Percentiles rank a stretch among this genome's conserved stretches.
Conservation (phyloP, 495 filamentous ascomycete genomes). For the Aspergillus avenaceus region DNA sequence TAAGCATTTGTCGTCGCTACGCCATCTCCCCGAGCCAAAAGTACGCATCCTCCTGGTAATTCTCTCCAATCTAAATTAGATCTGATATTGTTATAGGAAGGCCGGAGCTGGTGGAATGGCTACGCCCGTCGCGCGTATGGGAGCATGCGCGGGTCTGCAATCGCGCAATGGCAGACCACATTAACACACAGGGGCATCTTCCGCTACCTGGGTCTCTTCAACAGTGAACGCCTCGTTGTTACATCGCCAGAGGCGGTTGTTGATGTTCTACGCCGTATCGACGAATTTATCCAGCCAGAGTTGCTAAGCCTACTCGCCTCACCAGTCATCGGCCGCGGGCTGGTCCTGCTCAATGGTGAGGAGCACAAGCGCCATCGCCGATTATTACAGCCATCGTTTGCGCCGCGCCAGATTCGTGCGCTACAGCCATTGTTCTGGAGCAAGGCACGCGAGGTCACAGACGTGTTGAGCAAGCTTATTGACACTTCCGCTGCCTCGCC, state of each 20-base stretch:
- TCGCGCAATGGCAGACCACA: neutral
- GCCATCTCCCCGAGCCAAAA: neutral
- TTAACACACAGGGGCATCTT: neutral
- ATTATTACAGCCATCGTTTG: neutral
- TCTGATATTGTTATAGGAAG: neutral
- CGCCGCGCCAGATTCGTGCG: neutral
- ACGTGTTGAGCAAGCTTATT: neutral
- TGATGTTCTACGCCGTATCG: neutral
- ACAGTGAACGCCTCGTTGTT: neutral
- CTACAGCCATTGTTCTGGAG: neutral
- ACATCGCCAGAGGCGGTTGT: neutral
- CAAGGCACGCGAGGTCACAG: neutral
- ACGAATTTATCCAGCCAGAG: neutral
- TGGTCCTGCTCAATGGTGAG: neutral
- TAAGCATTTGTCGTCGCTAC: neutral
- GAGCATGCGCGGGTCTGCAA: neutral
- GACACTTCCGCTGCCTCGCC: neutral
- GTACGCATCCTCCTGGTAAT: neutral
- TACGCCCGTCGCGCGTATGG: neutral
- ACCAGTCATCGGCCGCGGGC: neutral
- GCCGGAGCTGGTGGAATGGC: neutral
- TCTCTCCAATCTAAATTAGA: neutral
- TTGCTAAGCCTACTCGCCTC: neutral
- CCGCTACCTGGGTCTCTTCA: neutral
- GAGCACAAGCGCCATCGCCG: neutral